These are phyloP conservation scores for Diaporthe sp. DNA, from an alignment of 2,329 filamentous ascomycete species.

Conservation along the genomic window DNA sequence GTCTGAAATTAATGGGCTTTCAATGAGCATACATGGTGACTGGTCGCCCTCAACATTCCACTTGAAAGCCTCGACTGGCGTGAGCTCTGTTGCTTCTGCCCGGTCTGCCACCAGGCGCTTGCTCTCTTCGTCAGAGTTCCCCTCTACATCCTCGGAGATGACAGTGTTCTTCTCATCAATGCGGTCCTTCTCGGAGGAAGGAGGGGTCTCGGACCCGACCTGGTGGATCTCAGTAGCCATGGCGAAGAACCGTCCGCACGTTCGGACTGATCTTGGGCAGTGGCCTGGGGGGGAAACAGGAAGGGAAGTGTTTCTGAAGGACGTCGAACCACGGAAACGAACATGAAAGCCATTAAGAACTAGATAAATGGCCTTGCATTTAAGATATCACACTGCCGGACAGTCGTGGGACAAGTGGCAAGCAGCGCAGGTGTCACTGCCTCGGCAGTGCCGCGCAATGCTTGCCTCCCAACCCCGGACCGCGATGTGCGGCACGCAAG, in stretches of 20 bases:
- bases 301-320: neutral
- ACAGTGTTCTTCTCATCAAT: conserved; percentile 36
- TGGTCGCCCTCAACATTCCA: conserved; percentile 53
- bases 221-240: conserved; percentile 38
- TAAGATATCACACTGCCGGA: neutral
- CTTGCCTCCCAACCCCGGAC: conserved; percentile 3
- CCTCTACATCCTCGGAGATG: conserved; percentile 33
- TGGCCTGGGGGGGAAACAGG: neutral
- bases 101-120: conserved; percentile 36
- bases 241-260: neutral
- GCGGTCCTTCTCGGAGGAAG: neutral
- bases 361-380: neutral
- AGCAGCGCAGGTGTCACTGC: neutral
- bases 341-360: neutral
- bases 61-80: conserved; percentile 50
- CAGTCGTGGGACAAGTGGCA: neutral
- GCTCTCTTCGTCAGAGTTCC: conserved; percentile 35
- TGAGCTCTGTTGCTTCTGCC: conserved; percentile 48
- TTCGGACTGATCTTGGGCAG: neutral
- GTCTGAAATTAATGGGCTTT: neutral
- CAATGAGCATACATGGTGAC: conserved; percentile 48
- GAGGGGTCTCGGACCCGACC: conserved; percentile 20
- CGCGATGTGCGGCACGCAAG: neutral
- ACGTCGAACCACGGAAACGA: neutral
- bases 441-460: conserved; percentile 22